These are phyloP conservation scores for Umbelopsis sp. DNA, from an alignment of 371 early-diverging fungal species.

Conservation along the genomic window DNA sequence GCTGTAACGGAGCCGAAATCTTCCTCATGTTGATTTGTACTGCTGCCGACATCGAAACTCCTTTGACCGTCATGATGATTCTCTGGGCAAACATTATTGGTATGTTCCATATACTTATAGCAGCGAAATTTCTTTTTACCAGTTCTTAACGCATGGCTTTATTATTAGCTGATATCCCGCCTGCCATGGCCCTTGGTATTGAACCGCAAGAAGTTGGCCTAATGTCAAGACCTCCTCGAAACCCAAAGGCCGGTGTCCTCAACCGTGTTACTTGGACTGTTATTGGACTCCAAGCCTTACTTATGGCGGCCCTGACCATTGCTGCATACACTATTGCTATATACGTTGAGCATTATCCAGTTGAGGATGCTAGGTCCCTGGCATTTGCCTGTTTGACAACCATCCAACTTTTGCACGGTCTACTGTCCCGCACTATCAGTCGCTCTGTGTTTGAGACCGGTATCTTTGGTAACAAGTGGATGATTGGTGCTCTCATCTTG, in stretches of 20 bases:
- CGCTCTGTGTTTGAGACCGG: conserved; percentile 73
- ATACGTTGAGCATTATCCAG: conserved; percentile 31
- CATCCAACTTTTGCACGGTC: conserved; percentile 81
- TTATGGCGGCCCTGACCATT: conserved; percentile 68
- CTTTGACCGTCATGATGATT: conserved; percentile 54
- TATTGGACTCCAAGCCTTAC: conserved; percentile 30
- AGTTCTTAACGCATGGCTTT: background rate
- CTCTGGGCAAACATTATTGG: conserved; percentile 51
- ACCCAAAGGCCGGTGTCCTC: conserved; percentile 62
- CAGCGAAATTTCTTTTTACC: background rate
- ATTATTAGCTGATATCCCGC: conserved; percentile 61
- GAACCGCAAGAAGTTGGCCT: conserved; percentile 80
- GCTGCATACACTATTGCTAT: conserved; percentile 56
- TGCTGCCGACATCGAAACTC: conserved; percentile 50
- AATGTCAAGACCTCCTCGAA: conserved; percentile 83
- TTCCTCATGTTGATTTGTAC: conserved; percentile 62
- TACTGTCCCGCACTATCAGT: conserved; percentile 74
- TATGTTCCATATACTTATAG: conserved; percentile 24
- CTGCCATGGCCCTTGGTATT: conserved; percentile 78
- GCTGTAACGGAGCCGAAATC: conserved; percentile 81
- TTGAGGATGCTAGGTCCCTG: conserved; percentile 29
- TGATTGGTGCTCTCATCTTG: conserved; percentile 77
- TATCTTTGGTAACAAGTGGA: conserved; percentile 72
- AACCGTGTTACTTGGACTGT: conserved; percentile 38
- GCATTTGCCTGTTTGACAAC: conserved; percentile 79